Percentiles rank a stretch among this genome's conserved stretches.
These are phyloP conservation scores for Suillus weaverae DNA, from an alignment of 768 basidiomycete species.

Conservation along the genomic window DNA sequence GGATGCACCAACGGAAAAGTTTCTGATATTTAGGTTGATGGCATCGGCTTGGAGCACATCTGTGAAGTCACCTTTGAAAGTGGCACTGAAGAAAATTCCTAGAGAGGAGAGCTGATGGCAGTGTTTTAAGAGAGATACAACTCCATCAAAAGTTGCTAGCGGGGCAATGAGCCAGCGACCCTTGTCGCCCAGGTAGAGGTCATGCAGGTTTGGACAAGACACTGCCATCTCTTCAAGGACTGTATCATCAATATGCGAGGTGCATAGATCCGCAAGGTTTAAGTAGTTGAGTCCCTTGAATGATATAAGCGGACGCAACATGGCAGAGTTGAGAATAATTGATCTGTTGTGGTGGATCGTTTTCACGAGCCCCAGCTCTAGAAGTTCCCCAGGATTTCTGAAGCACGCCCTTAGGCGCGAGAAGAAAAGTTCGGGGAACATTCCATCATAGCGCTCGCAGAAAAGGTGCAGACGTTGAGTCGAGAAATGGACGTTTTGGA, in stretches of 20 bases:
- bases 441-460: background rate
- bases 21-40: background rate
- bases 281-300: background rate
- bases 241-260: background rate
- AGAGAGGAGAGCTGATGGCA: background rate
- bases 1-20: background rate
- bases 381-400: background rate
- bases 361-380: background rate
- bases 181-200: background rate
- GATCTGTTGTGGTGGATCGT: background rate
- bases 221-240: background rate
- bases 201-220: background rate
- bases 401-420: background rate
- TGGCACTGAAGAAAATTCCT: background rate
- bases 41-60: background rate
- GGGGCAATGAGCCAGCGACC: background rate
- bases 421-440: background rate
- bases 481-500: background rate
- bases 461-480: constrained; percentile 1
- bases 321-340: background rate
- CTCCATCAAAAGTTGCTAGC: background rate
- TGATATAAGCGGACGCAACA: background rate
- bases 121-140: background rate
- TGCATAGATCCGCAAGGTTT: background rate
- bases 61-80: background rate